Base-by-base conservation (phyloP, 768 basidiomycete species). In the Termitomyces sp. region DNA sequence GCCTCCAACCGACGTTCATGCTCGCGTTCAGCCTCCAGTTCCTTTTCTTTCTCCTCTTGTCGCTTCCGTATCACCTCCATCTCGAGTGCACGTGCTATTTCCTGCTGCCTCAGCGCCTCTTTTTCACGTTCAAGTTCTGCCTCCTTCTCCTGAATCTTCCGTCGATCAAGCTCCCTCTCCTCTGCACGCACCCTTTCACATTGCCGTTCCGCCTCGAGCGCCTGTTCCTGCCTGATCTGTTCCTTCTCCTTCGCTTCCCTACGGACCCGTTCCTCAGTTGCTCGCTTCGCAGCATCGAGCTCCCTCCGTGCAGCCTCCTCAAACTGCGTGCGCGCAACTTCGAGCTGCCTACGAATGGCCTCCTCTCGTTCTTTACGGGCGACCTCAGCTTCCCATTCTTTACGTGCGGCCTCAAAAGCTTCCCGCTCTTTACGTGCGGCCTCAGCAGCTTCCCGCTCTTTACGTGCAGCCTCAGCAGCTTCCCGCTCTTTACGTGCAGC, bases 1-100 rank as follows among this genome's bases (percentile, higher is more conserved):
- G 47, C 42, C 41, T 52, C 60, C 28, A 55, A 41, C 23, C 49
- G 43, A 27, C 53, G 55, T 34, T 62, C 64, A 16, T 50, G 56
- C 49, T 64, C 59, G n/a, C 55, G 56, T 34, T 68, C 66, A 0
- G 60, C 45, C 59, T 65, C 52, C 32, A 64, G 37, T 55, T 59
- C 28, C 27, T 52, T 41, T 25, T 54, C 50, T 39, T 42, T 52
- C 54, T 52, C 52, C 45, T 54, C 27, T 19, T 60, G 53, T 16
- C 50, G 56, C 25, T 54, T 52, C 5, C 39, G 32, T 7, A 53
- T 25, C 11, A 6, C 27, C 8, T 60, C 59, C 25, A 48, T 30
- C 17, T 60, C 59, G 11, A 37, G 35, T 4, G 21, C 47, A 21
- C 52, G 56, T 14, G 46, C 49, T 3, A 17, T 50, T 23, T 60